phyloP scores from a whole-genome alignment of 1,139 yeast species.

The Saccharomycopsis crataegensis region DNA sequence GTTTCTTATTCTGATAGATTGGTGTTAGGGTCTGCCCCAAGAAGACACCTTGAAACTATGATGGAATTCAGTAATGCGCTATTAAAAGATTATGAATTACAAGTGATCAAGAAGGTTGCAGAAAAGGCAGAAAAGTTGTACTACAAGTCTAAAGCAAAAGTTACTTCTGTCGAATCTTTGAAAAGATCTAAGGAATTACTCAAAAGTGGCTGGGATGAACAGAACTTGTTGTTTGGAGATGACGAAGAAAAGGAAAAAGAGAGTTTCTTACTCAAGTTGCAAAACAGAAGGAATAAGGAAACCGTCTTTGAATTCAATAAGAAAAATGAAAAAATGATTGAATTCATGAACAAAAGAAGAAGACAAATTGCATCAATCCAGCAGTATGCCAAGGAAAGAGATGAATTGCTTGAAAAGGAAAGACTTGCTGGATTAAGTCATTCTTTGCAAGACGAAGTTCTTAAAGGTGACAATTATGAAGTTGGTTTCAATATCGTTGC shows the following conservation, averaged over 20 bases:
- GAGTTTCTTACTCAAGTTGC: conserved; percentile 60
- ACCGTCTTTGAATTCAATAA: conserved; percentile 88
- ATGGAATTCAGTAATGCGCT: conserved; percentile 67
- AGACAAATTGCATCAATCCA: conserved; percentile 85
- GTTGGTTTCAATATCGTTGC: conserved; percentile 24
- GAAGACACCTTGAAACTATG: conserved; percentile 59
- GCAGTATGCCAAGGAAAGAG: conserved; percentile 63
- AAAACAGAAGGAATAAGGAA: conserved; percentile 64
- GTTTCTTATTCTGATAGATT: conserved; percentile 70
- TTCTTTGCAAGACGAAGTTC: conserved; percentile 62
- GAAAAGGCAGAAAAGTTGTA: conserved; percentile 82
- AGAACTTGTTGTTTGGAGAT: conserved; percentile 64
- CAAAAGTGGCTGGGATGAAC: conserved; percentile 84
- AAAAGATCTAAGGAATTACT: conserved; percentile 78
- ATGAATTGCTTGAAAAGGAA: conserved; percentile 64
- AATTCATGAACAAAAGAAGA: conserved; percentile 81
- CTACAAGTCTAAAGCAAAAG: conserved; percentile 64
- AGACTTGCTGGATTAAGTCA: conserved; percentile 70
- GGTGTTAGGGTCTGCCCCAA: conserved; percentile 78
- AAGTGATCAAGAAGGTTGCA: conserved; percentile 62
- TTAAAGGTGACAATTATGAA: conserved; percentile 31
- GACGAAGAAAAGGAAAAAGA: conserved; percentile 70
- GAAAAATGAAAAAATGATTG: conserved; percentile 64
- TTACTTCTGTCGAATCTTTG: conserved; percentile 80
- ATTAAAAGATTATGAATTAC: conserved; percentile 62